Evolutionary conservation across 495 filamentous ascomycete genomes (phyloP).

Genomic region (Halenospora varia): DNA sequence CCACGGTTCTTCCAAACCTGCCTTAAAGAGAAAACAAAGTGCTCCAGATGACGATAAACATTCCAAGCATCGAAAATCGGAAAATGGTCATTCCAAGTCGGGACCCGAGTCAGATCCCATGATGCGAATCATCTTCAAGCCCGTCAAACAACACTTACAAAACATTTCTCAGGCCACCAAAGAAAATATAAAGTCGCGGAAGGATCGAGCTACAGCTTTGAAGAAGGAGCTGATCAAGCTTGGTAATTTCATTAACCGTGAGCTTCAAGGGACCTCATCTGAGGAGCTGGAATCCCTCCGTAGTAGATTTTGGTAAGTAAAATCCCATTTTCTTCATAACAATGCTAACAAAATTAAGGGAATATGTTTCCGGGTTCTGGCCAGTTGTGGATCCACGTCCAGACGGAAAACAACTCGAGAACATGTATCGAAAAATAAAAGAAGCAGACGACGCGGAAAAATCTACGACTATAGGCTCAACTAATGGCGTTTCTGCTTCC

Average conservation of each 20-base stretch:
- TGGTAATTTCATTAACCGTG: slow-evolving; percentile 43
- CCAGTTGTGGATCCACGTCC: slow-evolving; percentile 26
- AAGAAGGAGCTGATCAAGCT: slow-evolving; percentile 43
- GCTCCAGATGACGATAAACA: slow-evolving; percentile 25
- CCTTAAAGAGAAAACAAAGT: slow-evolving; percentile 32
- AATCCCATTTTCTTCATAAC: background rate
- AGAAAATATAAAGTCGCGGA: slow-evolving; percentile 56
- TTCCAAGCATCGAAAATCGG: slow-evolving; percentile 29
- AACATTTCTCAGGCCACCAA: slow-evolving; percentile 58
- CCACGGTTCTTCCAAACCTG: slow-evolving; percentile 19
- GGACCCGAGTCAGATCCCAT: slow-evolving; percentile 38
- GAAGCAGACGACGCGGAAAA: background rate
- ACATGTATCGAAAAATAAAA: slow-evolving; percentile 42
- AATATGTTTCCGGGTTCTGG: slow-evolving; percentile 36
- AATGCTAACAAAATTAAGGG: slow-evolving; percentile 22
- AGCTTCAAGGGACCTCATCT: slow-evolving; percentile 22
- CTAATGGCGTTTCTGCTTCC: slow-evolving; percentile 6
- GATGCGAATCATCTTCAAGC: slow-evolving; percentile 55
- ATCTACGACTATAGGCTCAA: background rate
- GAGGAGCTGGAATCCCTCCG: slow-evolving; percentile 22
- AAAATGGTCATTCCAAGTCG: slow-evolving; percentile 20
- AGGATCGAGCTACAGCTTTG: slow-evolving; percentile 52
- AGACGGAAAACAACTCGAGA: slow-evolving; percentile 36
- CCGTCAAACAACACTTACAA: slow-evolving; percentile 54
- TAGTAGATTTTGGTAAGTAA: slow-evolving; percentile 34